Evolutionary conservation across 2,329 filamentous ascomycete species (phyloP), one percentile per base, ranked within the genome.

Genomic region (Orbilia blumenaviensis): DNA sequence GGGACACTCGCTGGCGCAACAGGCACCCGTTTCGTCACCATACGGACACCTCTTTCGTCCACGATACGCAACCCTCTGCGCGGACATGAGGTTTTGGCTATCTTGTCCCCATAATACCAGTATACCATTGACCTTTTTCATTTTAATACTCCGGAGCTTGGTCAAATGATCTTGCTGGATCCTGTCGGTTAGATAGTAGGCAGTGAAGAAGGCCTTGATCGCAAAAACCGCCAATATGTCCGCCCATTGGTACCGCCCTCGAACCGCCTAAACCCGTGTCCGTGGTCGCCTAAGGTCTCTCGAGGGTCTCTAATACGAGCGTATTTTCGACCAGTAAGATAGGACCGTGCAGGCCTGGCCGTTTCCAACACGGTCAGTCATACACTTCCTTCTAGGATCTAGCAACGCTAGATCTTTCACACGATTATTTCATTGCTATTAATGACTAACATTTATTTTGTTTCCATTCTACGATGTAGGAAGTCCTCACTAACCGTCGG

Each of bases 121-220:
- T 66, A 29, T 46, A n/a, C 41, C 27, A 76, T 69, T 64, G 56
- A 50, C 58, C 34, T 56, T 42, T 44, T 18, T 60, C 58, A 66
- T 62, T 44, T 60, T 48, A 44, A 50, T 36, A 25, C 32, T 29
- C 46, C n/a, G 44, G 27, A 52, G 7, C 25, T 58, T 46, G 72
- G 72, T 76, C 72, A 76, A 76, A 76, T 76, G 72, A 76, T 76
- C 64, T 58, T 36, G 67, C 60, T 76, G 72, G 72, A 76, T 76
- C 72, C 72, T 76, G 72, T 76, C 72, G 72, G 72, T 48, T 76
- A 76, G 58, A 50, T 38, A 56, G 64, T 58, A 76, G 72, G 72
- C 72, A 69, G 72, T 76, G 56, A 58, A 64, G 60, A 54, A 63
- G 50, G 72, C 64, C 64, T 67, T 58, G 41, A 32, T 69, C 72